A percentile compares a stretch with the other conserved stretches of the same genome.
Conservation (phyloP, 192 early-diverging fungal species). For the Bifiguratus adelaidae region DNA sequence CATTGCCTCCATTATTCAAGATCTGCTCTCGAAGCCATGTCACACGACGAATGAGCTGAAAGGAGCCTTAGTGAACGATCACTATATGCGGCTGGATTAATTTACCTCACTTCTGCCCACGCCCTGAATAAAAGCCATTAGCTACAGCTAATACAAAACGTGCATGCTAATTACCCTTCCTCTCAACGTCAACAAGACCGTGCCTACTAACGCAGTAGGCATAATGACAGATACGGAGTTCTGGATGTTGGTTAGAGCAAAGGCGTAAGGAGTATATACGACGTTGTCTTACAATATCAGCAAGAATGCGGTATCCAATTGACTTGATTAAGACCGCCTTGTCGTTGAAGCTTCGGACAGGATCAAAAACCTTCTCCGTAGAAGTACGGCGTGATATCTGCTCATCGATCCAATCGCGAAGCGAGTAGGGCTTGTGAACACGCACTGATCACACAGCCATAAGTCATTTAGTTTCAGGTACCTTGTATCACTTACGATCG, state of each 20-base stretch:
- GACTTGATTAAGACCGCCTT: constrained; percentile 50
- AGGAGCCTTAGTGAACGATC: too few relatives aligned
- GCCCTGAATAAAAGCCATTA: constrained; percentile 22
- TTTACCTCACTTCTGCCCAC: constrained; percentile 51
- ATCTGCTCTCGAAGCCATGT: constrained; percentile 60
- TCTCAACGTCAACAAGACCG: constrained; percentile 70
- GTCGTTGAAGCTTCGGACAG: constrained; percentile 8
- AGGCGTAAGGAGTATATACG: neutral
- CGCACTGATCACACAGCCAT: constrained; percentile 25
- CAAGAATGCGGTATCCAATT: constrained; percentile 54
- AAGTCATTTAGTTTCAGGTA: neutral
- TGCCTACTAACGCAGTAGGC: constrained; percentile 78
- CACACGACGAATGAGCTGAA: constrained; percentile 69
- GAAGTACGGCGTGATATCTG: constrained; percentile 41
- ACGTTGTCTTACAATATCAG: constrained; percentile 38
- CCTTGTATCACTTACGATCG: constrained; percentile 36
- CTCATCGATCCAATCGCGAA: constrained; percentile 51
- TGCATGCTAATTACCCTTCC: constrained; percentile 52
- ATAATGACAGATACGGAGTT: constrained; percentile 72
- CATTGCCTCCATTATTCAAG: constrained; percentile 55
- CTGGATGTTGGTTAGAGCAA: constrained; percentile 7
- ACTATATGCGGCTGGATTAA: too few relatives aligned
- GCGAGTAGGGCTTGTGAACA: constrained; percentile 63
- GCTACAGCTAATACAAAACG: neutral
- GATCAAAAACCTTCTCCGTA: neutral